Conservation (phyloP, 2,329 filamentous ascomycete genomes). For the Neofusicoccum parvum region DNA sequence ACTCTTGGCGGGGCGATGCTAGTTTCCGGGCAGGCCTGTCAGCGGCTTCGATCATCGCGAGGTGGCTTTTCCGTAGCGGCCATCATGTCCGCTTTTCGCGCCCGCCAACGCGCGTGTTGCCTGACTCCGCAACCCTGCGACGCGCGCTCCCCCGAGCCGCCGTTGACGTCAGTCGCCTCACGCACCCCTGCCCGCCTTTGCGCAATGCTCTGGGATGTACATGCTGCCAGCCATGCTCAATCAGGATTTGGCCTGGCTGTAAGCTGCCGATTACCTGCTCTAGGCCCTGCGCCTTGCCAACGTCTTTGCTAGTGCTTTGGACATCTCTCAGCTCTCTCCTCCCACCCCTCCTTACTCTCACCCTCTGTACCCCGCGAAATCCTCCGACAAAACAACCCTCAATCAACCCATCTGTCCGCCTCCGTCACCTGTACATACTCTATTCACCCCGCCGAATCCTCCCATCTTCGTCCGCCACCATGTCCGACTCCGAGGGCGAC, state of each 20-base stretch:
- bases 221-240: slow-evolving; percentile 1
- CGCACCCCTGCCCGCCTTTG: slow-evolving; percentile 1
- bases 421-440: slow-evolving; percentile 5
- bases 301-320: slow-evolving; percentile 5
- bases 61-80: neutral
- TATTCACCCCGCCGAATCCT: neutral
- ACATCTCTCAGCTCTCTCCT: neutral
- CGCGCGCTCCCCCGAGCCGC: neutral
- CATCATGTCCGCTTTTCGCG: neutral
- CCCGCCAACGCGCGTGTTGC: neutral
- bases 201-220: slow-evolving; percentile 2
- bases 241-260: neutral
- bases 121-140: neutral
- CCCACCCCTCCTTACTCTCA: neutral
- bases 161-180: slow-evolving; percentile 11
- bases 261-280: slow-evolving; percentile 21
- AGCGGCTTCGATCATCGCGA: slow-evolving; percentile 15
- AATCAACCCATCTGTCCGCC: neutral
- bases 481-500: slow-evolving; percentile 37
- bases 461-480: slow-evolving; percentile 24
- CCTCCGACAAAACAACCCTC: neutral
- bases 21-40: neutral
- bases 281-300: slow-evolving; percentile 21
- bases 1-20: slow-evolving; percentile 4
- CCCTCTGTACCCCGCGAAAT: neutral